Percentiles rank a stretch among this genome's conserved stretches.
phyloP scores from a whole-genome alignment of 2,329 filamentous ascomycete species.

The Neophaeococcomyces aloes region DNA sequence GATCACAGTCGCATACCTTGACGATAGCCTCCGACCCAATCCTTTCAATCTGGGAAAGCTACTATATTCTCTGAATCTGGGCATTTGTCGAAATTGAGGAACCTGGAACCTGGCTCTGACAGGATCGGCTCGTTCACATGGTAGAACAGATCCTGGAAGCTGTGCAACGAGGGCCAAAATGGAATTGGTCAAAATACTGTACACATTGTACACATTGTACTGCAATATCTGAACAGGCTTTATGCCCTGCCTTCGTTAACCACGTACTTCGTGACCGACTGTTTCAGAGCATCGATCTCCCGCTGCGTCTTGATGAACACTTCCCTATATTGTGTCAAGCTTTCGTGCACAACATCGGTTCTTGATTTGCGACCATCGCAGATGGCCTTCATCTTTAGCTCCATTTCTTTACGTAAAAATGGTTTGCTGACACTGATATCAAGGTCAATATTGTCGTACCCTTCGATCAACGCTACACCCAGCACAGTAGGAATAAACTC shows the following conservation, averaged over 20 bases:
- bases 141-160: no score
- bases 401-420: slow-evolving; percentile 95
- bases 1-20: no score
- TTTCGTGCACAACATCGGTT: slow-evolving; percentile 67
- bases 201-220: background rate
- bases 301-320: slow-evolving; percentile 76
- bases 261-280: slow-evolving; percentile 49
- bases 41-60: no score
- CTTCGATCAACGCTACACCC: slow-evolving; percentile 82
- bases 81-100: no score
- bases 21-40: no score
- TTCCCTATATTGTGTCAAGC: slow-evolving; percentile 71
- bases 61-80: no score
- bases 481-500: slow-evolving; percentile 90
- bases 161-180: no score
- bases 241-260: slow-evolving; percentile 26
- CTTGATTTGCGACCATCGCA: slow-evolving; percentile 75
- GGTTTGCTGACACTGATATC: slow-evolving; percentile 91
- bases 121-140: no score
- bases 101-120: no score
- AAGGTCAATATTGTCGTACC: slow-evolving; percentile 88
- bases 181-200: no score
- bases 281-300: slow-evolving; percentile 55
- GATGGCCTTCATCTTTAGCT: slow-evolving; percentile 91
- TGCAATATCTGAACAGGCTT: background rate